Conservation (phyloP, 805 yeast species). For the Wickerhamiella siamensis region DNA sequence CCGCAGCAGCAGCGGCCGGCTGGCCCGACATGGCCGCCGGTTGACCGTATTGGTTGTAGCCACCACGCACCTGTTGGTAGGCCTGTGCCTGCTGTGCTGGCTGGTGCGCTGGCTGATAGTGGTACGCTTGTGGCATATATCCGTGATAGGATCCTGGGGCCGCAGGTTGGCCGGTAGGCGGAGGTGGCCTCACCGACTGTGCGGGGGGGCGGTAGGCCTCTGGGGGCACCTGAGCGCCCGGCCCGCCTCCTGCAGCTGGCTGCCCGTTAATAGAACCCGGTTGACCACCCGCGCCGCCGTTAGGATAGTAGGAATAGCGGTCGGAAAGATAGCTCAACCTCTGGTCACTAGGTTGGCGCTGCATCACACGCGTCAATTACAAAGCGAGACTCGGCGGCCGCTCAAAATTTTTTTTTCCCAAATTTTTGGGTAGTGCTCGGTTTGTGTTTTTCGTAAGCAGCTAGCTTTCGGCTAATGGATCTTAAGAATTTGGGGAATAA, state of each 20-base stretch:
- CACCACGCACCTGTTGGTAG: not conserved
- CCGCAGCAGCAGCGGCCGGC: conserved; percentile 5
- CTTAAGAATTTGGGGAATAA: conserved; percentile 12
- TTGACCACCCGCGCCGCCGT: not conserved
- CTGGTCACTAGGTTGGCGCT: conserved; percentile 10
- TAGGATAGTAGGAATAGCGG: conserved; percentile 6
- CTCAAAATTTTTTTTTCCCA: not conserved
- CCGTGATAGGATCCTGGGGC: conserved; percentile 5
- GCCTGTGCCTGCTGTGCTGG: not conserved
- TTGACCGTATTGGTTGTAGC: conserved; percentile 6
- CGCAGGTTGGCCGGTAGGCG: conserved; percentile 1
- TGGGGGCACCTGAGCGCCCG: not conserved
- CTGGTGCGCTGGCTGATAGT: not conserved
- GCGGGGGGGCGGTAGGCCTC: not conserved
- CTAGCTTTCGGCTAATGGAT: conserved; percentile 8
- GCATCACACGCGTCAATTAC: conserved; percentile 7
- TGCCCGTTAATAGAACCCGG: not conserved
- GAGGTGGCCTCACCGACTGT: not conserved
- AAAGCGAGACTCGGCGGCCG: not conserved
- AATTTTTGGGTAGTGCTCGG: not conserved
- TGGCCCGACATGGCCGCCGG: conserved; percentile 5
- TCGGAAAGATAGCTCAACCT: conserved; percentile 8
- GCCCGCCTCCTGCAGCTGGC: not conserved
- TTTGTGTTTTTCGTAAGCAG: not conserved
- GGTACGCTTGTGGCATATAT: conserved; percentile 7